These are phyloP conservation scores for Phlebiopsis flavidoalba DNA, from an alignment of 768 basidiomycete genomes.

Conservation along the genomic window DNA sequence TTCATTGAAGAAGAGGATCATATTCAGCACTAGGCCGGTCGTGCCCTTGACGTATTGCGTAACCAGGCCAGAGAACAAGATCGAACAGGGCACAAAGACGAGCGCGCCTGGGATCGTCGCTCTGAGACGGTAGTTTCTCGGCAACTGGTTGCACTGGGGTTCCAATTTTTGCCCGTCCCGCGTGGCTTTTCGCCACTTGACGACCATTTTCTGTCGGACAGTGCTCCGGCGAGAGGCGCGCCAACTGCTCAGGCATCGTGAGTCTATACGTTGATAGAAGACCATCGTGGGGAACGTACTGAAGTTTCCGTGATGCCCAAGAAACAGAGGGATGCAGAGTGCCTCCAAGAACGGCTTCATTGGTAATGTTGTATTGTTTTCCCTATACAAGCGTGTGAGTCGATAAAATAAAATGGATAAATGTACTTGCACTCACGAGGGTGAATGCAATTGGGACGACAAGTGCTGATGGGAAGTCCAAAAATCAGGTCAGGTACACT, in stretches of 20 bases:
- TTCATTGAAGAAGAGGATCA: slow-evolving; percentile 59
- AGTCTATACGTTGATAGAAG: background rate
- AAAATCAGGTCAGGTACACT: too few species aligned
- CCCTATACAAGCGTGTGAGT: slow-evolving; percentile 35
- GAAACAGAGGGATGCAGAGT: slow-evolving; percentile 54
- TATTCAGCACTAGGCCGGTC: slow-evolving; percentile 43
- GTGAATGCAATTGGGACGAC: slow-evolving; percentile 63
- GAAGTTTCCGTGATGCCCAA: slow-evolving; percentile 57
- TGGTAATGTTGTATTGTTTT: slow-evolving; percentile 46
- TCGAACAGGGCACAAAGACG: slow-evolving; percentile 47
- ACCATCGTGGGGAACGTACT: slow-evolving; percentile 34
- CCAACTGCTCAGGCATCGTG: slow-evolving; percentile 37
- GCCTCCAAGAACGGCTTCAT: slow-evolving; percentile 54
- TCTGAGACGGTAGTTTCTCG: slow-evolving; percentile 58
- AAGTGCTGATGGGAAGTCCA: slow-evolving; percentile 25
- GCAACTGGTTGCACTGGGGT: too few species aligned
- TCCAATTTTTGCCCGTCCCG: slow-evolving; percentile 55
- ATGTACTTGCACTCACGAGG: slow-evolving; percentile 41
- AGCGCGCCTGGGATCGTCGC: slow-evolving; percentile 42
- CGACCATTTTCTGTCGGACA: slow-evolving; percentile 54
- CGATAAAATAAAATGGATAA: background rate
- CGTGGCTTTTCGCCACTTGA: slow-evolving; percentile 43
- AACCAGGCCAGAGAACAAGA: slow-evolving; percentile 44
- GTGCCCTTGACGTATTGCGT: slow-evolving; percentile 45
- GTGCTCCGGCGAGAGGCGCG: slow-evolving; percentile 49